A percentile compares a stretch with the other conserved stretches of the same genome.
Evolutionary conservation across 192 early-diverging fungal species (phyloP).

Genomic region (Coemansia brasiliensis): DNA sequence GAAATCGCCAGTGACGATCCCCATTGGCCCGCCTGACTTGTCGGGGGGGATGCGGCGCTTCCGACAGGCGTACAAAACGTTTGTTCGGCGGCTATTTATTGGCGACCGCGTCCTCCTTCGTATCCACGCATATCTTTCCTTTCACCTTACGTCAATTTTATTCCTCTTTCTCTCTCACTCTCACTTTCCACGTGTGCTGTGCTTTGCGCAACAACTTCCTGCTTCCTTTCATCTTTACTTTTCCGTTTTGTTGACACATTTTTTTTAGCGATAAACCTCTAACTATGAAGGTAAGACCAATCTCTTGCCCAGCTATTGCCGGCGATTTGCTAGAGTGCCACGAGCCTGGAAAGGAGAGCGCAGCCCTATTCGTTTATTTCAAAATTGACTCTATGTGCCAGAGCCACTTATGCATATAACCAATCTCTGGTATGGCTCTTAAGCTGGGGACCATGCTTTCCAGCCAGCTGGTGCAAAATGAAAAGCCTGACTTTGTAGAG

Average conservation of each 20-base stretch:
- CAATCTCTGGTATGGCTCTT: no score
- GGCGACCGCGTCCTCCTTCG: background rate
- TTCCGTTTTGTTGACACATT: background rate
- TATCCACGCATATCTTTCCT: background rate
- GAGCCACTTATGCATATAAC: no score
- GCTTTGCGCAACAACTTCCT: background rate
- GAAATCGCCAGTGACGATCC: conserved; percentile 3
- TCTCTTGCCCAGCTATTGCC: background rate
- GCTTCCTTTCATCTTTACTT: background rate
- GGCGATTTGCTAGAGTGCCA: background rate
- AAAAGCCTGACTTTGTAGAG: no score
- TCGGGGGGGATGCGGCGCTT: background rate
- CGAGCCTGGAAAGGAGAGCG: background rate
- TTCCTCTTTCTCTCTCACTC: background rate
- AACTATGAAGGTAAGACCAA: conserved; percentile 30
- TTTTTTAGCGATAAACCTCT: background rate
- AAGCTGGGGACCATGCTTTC: no score
- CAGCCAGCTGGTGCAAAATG: no score
- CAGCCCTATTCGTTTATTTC: background rate
- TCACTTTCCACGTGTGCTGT: conserved; percentile 32
- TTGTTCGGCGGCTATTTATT: conserved; percentile 6
- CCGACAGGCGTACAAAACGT: background rate
- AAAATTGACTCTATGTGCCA: no score
- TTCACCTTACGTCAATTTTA: conserved; percentile 7
- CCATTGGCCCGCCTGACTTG: conserved; percentile 5